These are phyloP conservation scores for Talaromyces islandicus DNA, from an alignment of 2,329 filamentous ascomycete genomes.

Conservation along the genomic window DNA sequence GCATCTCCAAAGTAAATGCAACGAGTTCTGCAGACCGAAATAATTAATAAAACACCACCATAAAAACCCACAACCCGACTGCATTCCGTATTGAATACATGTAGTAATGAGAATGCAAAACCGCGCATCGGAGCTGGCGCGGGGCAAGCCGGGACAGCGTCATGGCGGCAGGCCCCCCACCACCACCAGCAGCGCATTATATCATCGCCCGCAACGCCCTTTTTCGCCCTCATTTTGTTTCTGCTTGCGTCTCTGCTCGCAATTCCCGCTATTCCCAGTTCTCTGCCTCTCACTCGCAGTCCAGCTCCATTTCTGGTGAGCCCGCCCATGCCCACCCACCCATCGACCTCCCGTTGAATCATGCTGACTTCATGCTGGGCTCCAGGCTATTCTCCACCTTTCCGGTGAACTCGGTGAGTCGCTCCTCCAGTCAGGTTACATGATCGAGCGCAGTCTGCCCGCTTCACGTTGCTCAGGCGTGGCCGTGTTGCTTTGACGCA, in stretches of 20 bases:
- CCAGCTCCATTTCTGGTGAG: not conserved
- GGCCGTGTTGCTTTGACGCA: not conserved
- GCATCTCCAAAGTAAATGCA: too few relatives aligned
- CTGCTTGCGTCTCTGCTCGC: not conserved
- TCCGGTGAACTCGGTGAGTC: conserved; percentile 33
- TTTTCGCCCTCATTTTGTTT: not conserved
- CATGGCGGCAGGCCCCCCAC: not conserved
- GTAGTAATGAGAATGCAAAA: not conserved
- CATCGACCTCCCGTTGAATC: conserved; percentile 24
- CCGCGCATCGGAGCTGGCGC: not conserved
- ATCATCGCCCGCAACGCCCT: not conserved
- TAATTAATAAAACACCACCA: not conserved
- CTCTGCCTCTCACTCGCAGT: not conserved
- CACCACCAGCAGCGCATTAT: not conserved
- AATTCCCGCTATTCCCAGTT: not conserved
- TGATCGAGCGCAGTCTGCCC: conserved; percentile 14
- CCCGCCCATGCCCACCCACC: not conserved
- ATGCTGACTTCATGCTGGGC: conserved; percentile 27
- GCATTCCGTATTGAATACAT: too few relatives aligned
- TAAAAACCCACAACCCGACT: too few relatives aligned
- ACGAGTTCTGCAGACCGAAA: too few relatives aligned
- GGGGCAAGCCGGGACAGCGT: not conserved
- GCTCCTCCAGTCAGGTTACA: conserved; percentile 12
- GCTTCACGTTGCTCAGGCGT: conserved; percentile 2
- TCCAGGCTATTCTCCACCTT: conserved; percentile 5